phyloP scores from a whole-genome alignment of 2,329 filamentous ascomycete species.

The Capronia epimyces region DNA sequence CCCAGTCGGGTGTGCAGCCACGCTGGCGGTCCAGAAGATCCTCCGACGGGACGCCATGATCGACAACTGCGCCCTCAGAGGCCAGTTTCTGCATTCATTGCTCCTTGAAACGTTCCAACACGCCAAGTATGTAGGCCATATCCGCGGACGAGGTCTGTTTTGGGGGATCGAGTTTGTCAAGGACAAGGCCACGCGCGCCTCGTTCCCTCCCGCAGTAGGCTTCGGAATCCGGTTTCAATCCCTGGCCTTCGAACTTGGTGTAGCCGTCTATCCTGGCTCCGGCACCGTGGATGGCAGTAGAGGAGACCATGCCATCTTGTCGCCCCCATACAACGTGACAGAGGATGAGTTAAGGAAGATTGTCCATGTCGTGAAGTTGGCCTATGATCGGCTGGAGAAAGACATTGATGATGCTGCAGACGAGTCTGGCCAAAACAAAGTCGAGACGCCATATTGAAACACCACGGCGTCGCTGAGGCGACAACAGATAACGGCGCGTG shows the following conservation, averaged over 20 bases:
- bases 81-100: slow-evolving; percentile 35
- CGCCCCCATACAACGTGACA: slow-evolving; percentile 50
- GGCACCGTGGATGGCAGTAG: slow-evolving; percentile 47
- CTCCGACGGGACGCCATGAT: slow-evolving; percentile 48
- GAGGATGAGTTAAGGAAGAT: slow-evolving; percentile 46
- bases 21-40: slow-evolving; percentile 47
- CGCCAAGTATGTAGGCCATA: slow-evolving; percentile 52
- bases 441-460: neutral
- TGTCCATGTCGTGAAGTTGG: slow-evolving; percentile 45
- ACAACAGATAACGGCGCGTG: too few relatives aligned
- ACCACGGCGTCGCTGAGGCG: neutral
- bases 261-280: slow-evolving; percentile 49
- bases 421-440: too few relatives aligned
- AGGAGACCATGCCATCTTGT: slow-evolving; percentile 52
- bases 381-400: slow-evolving; percentile 20
- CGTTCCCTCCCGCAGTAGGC: slow-evolving; percentile 44
- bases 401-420: slow-evolving; percentile 20
- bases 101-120: slow-evolving; percentile 42
- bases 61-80: slow-evolving; percentile 36
- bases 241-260: slow-evolving; percentile 34
- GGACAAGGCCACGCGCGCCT: slow-evolving; percentile 50
- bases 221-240: slow-evolving; percentile 44
- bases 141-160: slow-evolving; percentile 55
- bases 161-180: slow-evolving; percentile 58
- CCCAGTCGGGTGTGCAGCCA: slow-evolving; percentile 52